Base-by-base conservation (phyloP, 345 rosid genomes). In the Eucalyptus pauciflora region DNA sequence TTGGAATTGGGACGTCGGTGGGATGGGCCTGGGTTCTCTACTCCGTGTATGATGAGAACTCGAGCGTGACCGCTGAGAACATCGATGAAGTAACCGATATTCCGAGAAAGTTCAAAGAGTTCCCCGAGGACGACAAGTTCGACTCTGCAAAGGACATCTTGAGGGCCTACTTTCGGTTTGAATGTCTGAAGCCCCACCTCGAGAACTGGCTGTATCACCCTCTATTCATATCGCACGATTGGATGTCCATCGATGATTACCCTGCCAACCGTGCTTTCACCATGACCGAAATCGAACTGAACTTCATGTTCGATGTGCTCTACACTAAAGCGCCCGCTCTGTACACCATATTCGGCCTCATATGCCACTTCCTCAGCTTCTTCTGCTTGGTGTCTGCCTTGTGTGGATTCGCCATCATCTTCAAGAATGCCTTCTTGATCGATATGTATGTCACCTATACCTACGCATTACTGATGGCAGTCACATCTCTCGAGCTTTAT, bases 281-380 rank as follows among this genome's bases (percentile, higher is more conserved):
- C 64, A 69, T 91, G n/a, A 87, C 92, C 85, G 95, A 89, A 89
- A 90, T 90, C 85, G 95, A 93, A 76, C 94, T 93, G 91, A 52
- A 60, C 15, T 88, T 94, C 87, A 87, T 93, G 88, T 93, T 91
- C 14, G 94, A 92, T 54, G 86, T 88, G 33, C 91, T 93, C 9
- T 94, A 56, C 89, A 93, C 96, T 2, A 60, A 94, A 93, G 88
- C 92, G 91, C 3, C 46, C 60, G 16, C 2, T 90, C n/a, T 89
- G 89, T 86, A 50, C 89, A 5, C 10, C 45, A 60, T 0, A 41
- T 10, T 17, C 0, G 92, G 93, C 29, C n/a, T 87, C 64, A 0
- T 51, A 56, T 88, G 88, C 87, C 89, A 92, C 0, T 69, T 4
- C 69, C 4, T 52, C n/a, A 46, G 81, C 88, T 88, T 80, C 33